Base-by-base conservation (phyloP, 306 rosid species). In the Rosa persica region DNA sequence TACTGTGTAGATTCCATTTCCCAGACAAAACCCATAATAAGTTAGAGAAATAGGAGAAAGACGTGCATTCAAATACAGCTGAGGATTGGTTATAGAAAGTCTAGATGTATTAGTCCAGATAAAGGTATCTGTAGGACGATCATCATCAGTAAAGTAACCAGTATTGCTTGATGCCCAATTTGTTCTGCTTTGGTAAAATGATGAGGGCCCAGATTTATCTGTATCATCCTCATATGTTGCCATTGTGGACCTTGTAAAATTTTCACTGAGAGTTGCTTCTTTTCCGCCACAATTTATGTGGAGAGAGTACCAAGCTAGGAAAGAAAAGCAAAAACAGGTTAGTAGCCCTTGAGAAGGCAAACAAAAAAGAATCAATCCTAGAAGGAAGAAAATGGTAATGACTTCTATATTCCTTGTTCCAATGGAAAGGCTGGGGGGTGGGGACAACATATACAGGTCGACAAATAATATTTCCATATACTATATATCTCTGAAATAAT, bases 241-340 rank as follows among this genome's bases (percentile, higher is more conserved):
- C 9, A 4, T 27, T 27, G 66, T 81, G 19, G 0, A 8, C 1
- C 5, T 42, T n/a, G 46, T 65, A 20, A 16, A 15, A 9, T 42
- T 6, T 48, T 60, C 79, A 64, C 62, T 76, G 1, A 60, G 30
- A 6, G 75, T 83, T 67, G 47, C 67, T n/a, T 12, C 30, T 15
- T 16, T 75, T 30, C 96, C 96, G 11, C 96, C 93, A 78, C 93
- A 87, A 43, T 89, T 91, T 77, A 91, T 89, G 73, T 72, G 87
- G 68, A 91, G 72, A 77, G 87, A 87, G 78, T 86, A 87, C 58
- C 34, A 73, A 36, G 43, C 93, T 86, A 82, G 20, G 46, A 64
- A 1, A 71, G 67, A 13, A 76, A 85, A 44, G 27, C 5, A 49
- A 11, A 48, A 70, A 42, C 20, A 54, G 52, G 16, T 54, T 54